These are phyloP conservation scores for Fusarium sp. DNA, from an alignment of 2,329 filamentous ascomycete species.

Conservation along the genomic window DNA sequence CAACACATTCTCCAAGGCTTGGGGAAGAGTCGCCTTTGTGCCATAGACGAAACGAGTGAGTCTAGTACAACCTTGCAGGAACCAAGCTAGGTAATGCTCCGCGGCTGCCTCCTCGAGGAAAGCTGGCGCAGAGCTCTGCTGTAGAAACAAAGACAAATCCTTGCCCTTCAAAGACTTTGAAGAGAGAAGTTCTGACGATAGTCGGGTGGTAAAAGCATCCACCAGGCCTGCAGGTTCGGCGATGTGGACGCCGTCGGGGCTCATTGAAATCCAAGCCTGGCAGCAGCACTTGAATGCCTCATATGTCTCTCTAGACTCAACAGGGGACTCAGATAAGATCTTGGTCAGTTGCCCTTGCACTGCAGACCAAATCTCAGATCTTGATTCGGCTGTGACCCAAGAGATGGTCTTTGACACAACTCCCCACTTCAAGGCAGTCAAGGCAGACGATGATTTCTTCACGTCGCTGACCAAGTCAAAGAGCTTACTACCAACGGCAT, in stretches of 20 bases:
- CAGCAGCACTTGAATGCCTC: slow-evolving; percentile 58
- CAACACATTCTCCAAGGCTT: slow-evolving; percentile 44
- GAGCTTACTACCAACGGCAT: slow-evolving; percentile 56
- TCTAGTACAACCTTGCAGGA: slow-evolving; percentile 50
- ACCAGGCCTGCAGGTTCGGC: slow-evolving; percentile 50
- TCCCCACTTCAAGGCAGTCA: slow-evolving; percentile 56
- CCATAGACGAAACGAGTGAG: slow-evolving; percentile 48
- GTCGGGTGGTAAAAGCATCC: slow-evolving; percentile 50
- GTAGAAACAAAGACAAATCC: slow-evolving; percentile 32
- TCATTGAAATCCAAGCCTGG: slow-evolving; percentile 54
- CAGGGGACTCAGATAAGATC: slow-evolving; percentile 49
- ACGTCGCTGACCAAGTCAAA: slow-evolving; percentile 51
- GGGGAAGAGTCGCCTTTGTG: slow-evolving; percentile 43
- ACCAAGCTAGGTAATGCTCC: slow-evolving; percentile 53
- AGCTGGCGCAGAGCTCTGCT: slow-evolving; percentile 30
- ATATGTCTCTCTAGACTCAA: slow-evolving; percentile 53
- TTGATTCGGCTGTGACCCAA: slow-evolving; percentile 51
- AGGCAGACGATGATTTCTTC: slow-evolving; percentile 47
- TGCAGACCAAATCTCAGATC: slow-evolving; percentile 50
- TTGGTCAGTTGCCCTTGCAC: slow-evolving; percentile 51
- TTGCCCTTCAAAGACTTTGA: slow-evolving; percentile 40
- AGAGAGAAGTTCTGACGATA: slow-evolving; percentile 49
- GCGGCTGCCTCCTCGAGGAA: slow-evolving; percentile 46
- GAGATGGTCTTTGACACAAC: slow-evolving; percentile 53
- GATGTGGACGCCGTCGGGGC: slow-evolving; percentile 51